Base-by-base conservation (phyloP, 371 early-diverging fungal genomes). In the Synchytrium microbalum region DNA sequence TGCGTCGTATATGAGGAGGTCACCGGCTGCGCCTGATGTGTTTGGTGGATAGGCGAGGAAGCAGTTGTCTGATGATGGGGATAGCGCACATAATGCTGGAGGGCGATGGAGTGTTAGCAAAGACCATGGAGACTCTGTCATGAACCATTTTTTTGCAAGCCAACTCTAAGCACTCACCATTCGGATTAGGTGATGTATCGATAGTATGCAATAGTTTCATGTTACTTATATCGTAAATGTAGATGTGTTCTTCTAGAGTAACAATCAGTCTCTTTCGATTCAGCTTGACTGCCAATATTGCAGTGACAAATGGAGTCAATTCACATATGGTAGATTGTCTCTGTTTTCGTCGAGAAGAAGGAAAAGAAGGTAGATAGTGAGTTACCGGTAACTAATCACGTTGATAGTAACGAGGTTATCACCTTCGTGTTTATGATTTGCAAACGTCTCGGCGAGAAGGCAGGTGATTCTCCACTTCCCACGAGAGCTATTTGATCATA, bases 351-450 rank as follows among this genome's bases (percentile, higher is more conserved):
- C n/a, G n/a, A n/a, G n/a, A n/a, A n/a, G n/a, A n/a, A n/a, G n/a
- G n/a, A n/a, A n/a, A n/a, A n/a, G n/a, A n/a, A 2, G 26, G 24
- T 5, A 58, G 53, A 26, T 16, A 57, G 53, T 25, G 38, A 27
- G 24, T 54, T 23, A 38, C 25, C 23, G 38, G 32, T 59, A 27
- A 24, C 24, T 29, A 24, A 24, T 13, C 28, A 26, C 28, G 30
- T 24, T 26, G 13, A 53, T 28, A 90, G 79, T 87, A 88, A 69
- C 8, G 27, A 8, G 51, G n/a, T 25, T 13, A 25, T 86, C 62
- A 96, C 98, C 73, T 97, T 97, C 32, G 98, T 97, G 72, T 97
- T 97, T 54, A 86, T 84, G 59, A 97, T 92, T 72, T 93, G 93
- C 59, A 97, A 79, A 59, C 92, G 81, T 66, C 95, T 81, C 52